These are phyloP conservation scores for Ailanthus altissimus DNA, from an alignment of 345 rosid genomes.

Conservation along the genomic window DNA sequence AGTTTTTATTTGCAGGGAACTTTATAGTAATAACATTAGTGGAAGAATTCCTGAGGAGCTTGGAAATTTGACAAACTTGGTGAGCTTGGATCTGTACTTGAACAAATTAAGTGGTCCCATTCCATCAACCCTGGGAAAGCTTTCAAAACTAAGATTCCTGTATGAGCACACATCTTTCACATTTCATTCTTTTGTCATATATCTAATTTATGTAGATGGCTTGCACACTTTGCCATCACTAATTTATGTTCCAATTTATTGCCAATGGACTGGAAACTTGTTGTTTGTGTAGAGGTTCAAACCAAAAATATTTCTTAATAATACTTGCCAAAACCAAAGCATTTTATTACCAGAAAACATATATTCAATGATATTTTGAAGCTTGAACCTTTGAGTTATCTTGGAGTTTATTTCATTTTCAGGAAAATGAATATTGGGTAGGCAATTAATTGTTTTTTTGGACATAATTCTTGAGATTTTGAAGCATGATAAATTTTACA, in stretches of 20 bases:
- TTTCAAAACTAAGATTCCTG: slow-evolving; percentile 69
- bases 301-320: not conserved
- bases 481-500: not conserved
- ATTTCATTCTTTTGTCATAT: slow-evolving; percentile 11
- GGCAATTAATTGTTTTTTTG: not conserved
- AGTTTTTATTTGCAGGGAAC: slow-evolving; percentile 66
- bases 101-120: slow-evolving; percentile 58
- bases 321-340: not conserved
- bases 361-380: not conserved
- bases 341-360: not conserved
- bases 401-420: not conserved
- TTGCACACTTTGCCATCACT: not conserved
- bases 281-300: not conserved
- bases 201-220: slow-evolving; percentile 3
- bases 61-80: slow-evolving; percentile 76
- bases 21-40: slow-evolving; percentile 67
- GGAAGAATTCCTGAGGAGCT: slow-evolving; percentile 77
- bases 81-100: slow-evolving; percentile 95
- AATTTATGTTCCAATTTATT: not conserved
- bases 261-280: not conserved
- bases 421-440: too few species aligned
- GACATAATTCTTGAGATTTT: not conserved
- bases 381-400: not conserved
- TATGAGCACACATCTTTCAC: slow-evolving; percentile 38
- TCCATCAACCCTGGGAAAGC: slow-evolving; percentile 60